Base-by-base conservation (phyloP, 176 grass and related monocot species). In the Oryza longistaminata region DNA sequence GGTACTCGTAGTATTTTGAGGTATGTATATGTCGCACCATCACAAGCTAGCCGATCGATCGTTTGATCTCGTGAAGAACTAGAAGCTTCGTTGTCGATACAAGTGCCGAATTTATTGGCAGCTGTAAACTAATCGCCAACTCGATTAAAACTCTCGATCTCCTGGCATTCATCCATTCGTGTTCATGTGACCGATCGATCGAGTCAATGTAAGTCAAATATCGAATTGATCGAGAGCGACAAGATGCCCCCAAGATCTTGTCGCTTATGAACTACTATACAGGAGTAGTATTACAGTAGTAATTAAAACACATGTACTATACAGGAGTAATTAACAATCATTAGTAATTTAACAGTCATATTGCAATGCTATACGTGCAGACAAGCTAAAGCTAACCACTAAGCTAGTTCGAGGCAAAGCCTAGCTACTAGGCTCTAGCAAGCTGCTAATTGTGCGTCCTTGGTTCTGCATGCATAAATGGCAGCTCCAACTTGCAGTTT, bases 61-160 rank as follows among this genome's bases (percentile, higher is more conserved):
- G 35, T 6, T 37, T 2, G 24, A 75, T 75, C 82, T 66, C 75
- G 75, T 79, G 68, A 86, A 86, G 27, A 14, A 42, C 84, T 86
- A 65, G 75, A 79, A 79, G 66, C 66, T 73, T 80, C 68, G 3
- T 58, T 35, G 25, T 21, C 16, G 52, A 19, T 55, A 19, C 16
- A 55, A 55, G 16, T 19, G 52, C 7, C 39, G 72, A 77, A 85
- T 85, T 58, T 85, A 39, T 77, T 14, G 82, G 31, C 73, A 3
- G 2, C 1, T 40, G 82, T 85, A 76, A 75, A 68, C 31, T 58
- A 84, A 55, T 76, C 39, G 9, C 2, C 11, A 22, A 27, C 55
- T 61, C 22, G 21, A 40, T 22, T 45, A 33, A 42, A 62, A 31
- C 29, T 31, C 29, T 31, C 29, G 29, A 31, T 31, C 52, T 31